These are phyloP conservation scores for Cladochytrium replicatum DNA, from an alignment of 192 early-diverging fungal genomes.

Conservation along the genomic window DNA sequence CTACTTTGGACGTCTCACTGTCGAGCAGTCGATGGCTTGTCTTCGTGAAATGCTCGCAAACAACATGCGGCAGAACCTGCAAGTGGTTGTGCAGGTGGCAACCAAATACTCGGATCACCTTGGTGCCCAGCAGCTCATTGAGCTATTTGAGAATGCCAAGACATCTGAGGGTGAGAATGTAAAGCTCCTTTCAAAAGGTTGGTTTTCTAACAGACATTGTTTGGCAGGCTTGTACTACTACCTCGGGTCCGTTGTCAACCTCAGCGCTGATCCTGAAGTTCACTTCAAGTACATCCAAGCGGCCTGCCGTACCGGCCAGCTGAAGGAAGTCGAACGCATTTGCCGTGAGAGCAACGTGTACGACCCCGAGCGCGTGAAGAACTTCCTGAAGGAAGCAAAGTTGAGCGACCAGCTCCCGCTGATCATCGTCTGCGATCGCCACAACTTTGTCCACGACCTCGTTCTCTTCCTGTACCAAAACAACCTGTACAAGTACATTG, in stretches of 20 bases:
- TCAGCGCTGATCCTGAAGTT: conserved; percentile 87
- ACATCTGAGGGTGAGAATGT: conserved; percentile 62
- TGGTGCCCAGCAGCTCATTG: conserved; percentile 76
- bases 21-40: conserved; percentile 94
- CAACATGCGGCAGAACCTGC: conserved; percentile 92
- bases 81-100: conserved; percentile 88
- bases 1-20: conserved; percentile 92
- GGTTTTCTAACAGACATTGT: conserved; percentile 5
- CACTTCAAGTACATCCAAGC: conserved; percentile 99
- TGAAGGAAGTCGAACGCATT: conserved; percentile 95
- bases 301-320: conserved; percentile 81
- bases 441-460: conserved; percentile 94
- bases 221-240: conserved; percentile 85
- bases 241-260: conserved; percentile 90
- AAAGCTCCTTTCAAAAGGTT: not conserved
- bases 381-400: conserved; percentile 96
- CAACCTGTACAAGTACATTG: conserved; percentile 89
- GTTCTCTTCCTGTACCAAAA: conserved; percentile 94
- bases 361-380: conserved; percentile 97
- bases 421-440: conserved; percentile 98
- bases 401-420: conserved; percentile 92
- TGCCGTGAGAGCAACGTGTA: conserved; percentile 94
- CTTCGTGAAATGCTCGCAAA: conserved; percentile 86
- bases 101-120: conserved; percentile 97
- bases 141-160: conserved; percentile 85